Conservation (phyloP, 257 asterid genomes). For the Solanum rostratum region DNA sequence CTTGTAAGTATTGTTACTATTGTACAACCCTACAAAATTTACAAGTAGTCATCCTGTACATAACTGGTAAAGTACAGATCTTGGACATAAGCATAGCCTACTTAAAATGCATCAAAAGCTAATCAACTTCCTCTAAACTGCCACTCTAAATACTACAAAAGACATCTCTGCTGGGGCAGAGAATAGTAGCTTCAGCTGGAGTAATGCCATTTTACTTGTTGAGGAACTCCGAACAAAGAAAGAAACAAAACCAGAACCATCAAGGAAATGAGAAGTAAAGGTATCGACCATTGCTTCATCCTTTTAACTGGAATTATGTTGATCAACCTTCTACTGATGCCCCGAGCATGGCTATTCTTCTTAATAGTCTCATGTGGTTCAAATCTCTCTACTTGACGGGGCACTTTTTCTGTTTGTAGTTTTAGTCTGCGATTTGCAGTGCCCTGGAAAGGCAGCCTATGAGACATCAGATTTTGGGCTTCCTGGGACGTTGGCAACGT, state of each 20-base stretch:
- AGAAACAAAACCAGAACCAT: neutral
- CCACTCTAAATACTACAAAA: neutral
- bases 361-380: neutral
- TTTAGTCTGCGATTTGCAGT: constrained; percentile 47
- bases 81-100: neutral
- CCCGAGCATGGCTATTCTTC: neutral
- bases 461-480: constrained; percentile 1
- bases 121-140: neutral
- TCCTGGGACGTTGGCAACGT: constrained; percentile 2
- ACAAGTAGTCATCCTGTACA: neutral
- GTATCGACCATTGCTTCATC: neutral
- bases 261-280: neutral
- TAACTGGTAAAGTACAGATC: neutral
- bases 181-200: neutral
- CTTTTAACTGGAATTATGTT: neutral
- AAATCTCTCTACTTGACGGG: neutral
- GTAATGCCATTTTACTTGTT: neutral
- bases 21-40: neutral
- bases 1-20: neutral
- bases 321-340: neutral
- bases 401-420: constrained; percentile 13
- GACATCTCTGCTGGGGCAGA: neutral
- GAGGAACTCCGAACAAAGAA: neutral
- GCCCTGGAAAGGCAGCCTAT: constrained; percentile 36
- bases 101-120: neutral